Evolutionary conservation across 2,329 filamentous ascomycete genomes (phyloP).

Genomic region (Chrysosporium keratinophilum): DNA sequence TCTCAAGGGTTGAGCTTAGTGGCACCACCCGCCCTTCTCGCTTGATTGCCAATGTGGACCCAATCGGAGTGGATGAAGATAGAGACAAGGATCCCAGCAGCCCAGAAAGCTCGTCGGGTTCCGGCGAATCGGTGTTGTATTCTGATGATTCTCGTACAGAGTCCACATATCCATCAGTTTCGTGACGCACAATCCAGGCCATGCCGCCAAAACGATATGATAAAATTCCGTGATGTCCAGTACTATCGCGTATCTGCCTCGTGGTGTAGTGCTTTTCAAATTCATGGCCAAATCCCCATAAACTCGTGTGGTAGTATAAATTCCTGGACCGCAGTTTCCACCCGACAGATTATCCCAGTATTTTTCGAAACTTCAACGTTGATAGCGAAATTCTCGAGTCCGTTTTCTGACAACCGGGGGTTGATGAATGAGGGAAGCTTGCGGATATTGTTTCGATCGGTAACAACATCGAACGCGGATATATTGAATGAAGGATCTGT

Average conservation of each 20-base stretch:
- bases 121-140: slow-evolving; percentile 20
- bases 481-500: slow-evolving; percentile 32
- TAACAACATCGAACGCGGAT: slow-evolving; percentile 33
- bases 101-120: too few species aligned
- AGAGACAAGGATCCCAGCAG: too few species aligned
- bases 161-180: slow-evolving; percentile 20
- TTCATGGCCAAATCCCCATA: slow-evolving; percentile 36
- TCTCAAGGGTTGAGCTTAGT: slow-evolving; percentile 34
- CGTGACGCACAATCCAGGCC: slow-evolving; percentile 30
- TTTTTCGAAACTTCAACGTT: too few species aligned
- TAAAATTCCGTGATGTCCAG: slow-evolving; percentile 37
- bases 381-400: slow-evolving; percentile 26
- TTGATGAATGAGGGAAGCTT: slow-evolving; percentile 41
- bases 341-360: slow-evolving; percentile 31
- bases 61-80: too few species aligned
- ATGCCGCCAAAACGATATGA: slow-evolving; percentile 38
- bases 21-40: slow-evolving; percentile 26
- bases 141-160: slow-evolving; percentile 3
- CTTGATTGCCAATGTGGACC: slow-evolving; percentile 18
- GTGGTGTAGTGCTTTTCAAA: slow-evolving; percentile 40
- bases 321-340: slow-evolving; percentile 23
- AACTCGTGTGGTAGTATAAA: slow-evolving; percentile 30
- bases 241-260: slow-evolving; percentile 15
- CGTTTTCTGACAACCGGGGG: slow-evolving; percentile 18
- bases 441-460: slow-evolving; percentile 41